Evolutionary conservation across 2,329 filamentous ascomycete genomes (phyloP).

Genomic region (Epichloe elymi): DNA sequence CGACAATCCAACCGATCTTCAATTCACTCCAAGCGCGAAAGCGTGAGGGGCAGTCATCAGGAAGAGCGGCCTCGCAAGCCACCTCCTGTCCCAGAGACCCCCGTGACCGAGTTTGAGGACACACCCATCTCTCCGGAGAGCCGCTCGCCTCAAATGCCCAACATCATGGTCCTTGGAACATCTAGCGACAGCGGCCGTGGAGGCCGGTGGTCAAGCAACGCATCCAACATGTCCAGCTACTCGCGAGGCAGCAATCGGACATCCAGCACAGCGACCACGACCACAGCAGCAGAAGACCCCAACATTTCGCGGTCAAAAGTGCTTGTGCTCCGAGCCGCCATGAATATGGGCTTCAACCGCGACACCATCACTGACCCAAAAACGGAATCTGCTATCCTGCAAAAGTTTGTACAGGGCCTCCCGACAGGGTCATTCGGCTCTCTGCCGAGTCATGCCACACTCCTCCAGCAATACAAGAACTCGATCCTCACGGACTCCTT

Average conservation of each 20-base stretch:
- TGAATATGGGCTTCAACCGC: slow-evolving; percentile 69
- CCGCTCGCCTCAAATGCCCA: slow-evolving; percentile 61
- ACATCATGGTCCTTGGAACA: slow-evolving; percentile 77
- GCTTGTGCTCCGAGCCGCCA: slow-evolving; percentile 71
- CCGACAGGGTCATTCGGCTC: slow-evolving; percentile 69
- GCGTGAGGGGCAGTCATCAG: slow-evolving; percentile 30
- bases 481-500: slow-evolving; percentile 60
- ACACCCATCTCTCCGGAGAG: slow-evolving; percentile 72
- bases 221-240: slow-evolving; percentile 66
- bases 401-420: slow-evolving; percentile 63
- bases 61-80: slow-evolving; percentile 37
- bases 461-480: slow-evolving; percentile 70
- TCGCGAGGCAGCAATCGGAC: slow-evolving; percentile 56
- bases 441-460: slow-evolving; percentile 51
- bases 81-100: slow-evolving; percentile 58
- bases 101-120: slow-evolving; percentile 91
- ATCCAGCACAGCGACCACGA: slow-evolving; percentile 60
- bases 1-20: slow-evolving; percentile 38
- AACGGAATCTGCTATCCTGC: slow-evolving; percentile 42
- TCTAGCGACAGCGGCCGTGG: slow-evolving; percentile 43
- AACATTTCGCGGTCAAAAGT: slow-evolving; percentile 68
- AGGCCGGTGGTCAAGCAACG: slow-evolving; percentile 69
- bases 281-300: slow-evolving; percentile 55
- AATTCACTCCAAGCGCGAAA: slow-evolving; percentile 38
- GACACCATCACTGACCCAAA: slow-evolving; percentile 33